Evolutionary conservation across 1,284 basidiomycete species (phyloP).

Genomic region (Sporisorium exsertum): DNA sequence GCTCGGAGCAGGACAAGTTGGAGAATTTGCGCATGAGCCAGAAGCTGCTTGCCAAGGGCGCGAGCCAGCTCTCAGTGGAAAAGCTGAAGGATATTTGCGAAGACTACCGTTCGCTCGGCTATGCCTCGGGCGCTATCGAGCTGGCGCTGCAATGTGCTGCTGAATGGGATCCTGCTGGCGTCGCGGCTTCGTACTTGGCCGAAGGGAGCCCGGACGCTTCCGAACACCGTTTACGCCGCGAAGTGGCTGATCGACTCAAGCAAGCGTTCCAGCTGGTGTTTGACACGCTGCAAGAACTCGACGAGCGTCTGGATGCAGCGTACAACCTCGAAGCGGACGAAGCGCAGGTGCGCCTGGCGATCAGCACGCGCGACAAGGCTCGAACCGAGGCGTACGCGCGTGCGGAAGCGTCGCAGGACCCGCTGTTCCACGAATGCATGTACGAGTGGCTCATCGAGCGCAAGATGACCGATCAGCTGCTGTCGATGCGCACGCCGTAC

Average conservation of each 20-base stretch:
- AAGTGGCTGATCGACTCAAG: conserved; percentile 73
- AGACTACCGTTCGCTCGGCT: conserved; percentile 86
- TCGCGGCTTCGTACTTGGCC: conserved; percentile 68
- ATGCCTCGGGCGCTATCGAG: conserved; percentile 85
- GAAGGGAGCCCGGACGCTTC: conserved; percentile 75
- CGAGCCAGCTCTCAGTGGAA: conserved; percentile 83
- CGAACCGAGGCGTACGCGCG: conserved; percentile 56
- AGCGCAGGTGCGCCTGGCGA: conserved; percentile 58
- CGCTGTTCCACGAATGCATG: conserved; percentile 91
- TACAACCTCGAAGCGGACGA: conserved; percentile 43
- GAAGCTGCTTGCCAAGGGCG: conserved; percentile 85
- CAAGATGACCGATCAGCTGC: conserved; percentile 84
- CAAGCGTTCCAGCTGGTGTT: conserved; percentile 76
- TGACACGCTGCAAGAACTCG: conserved; percentile 83
- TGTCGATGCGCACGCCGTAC: conserved; percentile 77
- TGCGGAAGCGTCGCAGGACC: conserved; percentile 85
- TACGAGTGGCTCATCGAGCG: conserved; percentile 92
- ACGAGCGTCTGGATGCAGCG: conserved; percentile 71
- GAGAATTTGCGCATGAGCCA: conserved; percentile 41
- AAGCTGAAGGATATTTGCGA: conserved; percentile 85
- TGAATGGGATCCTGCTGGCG: conserved; percentile 81
- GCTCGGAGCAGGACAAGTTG: conserved; percentile 72
- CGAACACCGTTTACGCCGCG: conserved; percentile 74
- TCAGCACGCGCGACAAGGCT: conserved; percentile 60
- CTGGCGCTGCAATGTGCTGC: conserved; percentile 86